Evolutionary conservation across 225 moss, liverwort and hornwort genomes (phyloP), one percentile per base, ranked within the genome.

Genomic region (Asterella californica): DNA sequence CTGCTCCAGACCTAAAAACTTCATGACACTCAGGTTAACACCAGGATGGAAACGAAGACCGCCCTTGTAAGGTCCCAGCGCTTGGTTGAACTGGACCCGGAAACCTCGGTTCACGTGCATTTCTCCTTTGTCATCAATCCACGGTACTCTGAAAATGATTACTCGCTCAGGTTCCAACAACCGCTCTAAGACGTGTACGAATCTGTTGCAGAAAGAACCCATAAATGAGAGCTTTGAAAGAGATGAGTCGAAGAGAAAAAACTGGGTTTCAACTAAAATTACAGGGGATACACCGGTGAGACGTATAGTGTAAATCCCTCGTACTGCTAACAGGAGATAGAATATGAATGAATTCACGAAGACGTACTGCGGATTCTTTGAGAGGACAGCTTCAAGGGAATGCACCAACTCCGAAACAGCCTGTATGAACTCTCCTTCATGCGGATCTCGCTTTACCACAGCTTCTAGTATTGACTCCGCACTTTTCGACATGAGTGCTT

Each of bases 111-210:
- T 99, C 72, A 99, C 94, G 82, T 94, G 97, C 83, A 93, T 93
- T 88, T 99, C 97, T 74, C 97, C 97, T 83, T 99, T 99, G 76
- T 99, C 97, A 86, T 99, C 97, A 76, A 94, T 88, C 97, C 97
- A 99, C 76, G 97, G 94, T 81, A 99, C 97, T 88, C 92, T 93
- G 79, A 99, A 99, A 78, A 99, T 99, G 24, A 94, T 93, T 45
- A 99, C 93, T 77, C 97, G 92, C 83, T 99, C 97, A 37, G 97
- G 97, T 79, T 99, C 97, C 89, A 99, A 83, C 89, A 99, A 80
- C 74, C 97, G 93, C 88, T 99, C 97, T 78, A 99, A 90, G 67
- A 99, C 90, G 84, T 99, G 93, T 76, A 99, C 91, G 83, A 85
- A 99, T 83, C 97, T 99, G 90, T 75, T 79, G 80, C 66, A 81